Evolutionary conservation across 176 grass and related monocot species (phyloP).

Genomic region (Tillandsia leiboldiana): DNA sequence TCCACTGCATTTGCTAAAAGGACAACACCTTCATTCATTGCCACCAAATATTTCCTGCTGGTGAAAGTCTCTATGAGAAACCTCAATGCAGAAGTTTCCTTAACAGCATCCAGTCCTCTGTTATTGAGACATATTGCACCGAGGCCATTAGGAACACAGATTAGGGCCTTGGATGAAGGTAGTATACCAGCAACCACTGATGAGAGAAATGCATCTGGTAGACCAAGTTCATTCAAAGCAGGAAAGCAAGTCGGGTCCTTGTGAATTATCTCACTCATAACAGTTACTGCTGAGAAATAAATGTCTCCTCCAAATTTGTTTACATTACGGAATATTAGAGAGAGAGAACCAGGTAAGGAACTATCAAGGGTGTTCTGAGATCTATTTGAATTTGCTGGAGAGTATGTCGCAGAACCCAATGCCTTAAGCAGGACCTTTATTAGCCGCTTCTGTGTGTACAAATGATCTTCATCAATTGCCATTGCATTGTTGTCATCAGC

Average conservation of each 20-base stretch:
- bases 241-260: slow-evolving; percentile 93
- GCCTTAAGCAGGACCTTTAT: slow-evolving; percentile 95
- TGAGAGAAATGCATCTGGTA: slow-evolving; percentile 79
- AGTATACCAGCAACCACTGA: slow-evolving; percentile 70
- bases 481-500: slow-evolving; percentile 39
- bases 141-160: slow-evolving; percentile 90
- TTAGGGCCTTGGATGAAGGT: slow-evolving; percentile 83
- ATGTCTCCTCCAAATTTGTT: slow-evolving; percentile 88
- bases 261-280: slow-evolving; percentile 99
- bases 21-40: slow-evolving; percentile 96
- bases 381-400: slow-evolving; percentile 68
- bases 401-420: slow-evolving; percentile 88
- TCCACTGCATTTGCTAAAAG: slow-evolving; percentile 93
- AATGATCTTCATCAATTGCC: slow-evolving; percentile 61
- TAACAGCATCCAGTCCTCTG: slow-evolving; percentile 78
- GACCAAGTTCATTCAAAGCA: slow-evolving; percentile 74
- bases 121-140: slow-evolving; percentile 95
- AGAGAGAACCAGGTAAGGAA: slow-evolving; percentile 76
- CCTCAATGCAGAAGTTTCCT: slow-evolving; percentile 58
- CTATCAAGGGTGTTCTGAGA: slow-evolving; percentile 61
- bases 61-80: slow-evolving; percentile 86
- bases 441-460: slow-evolving; percentile 76
- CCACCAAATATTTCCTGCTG: slow-evolving; percentile 80
- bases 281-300: slow-evolving; percentile 93
- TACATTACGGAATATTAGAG: slow-evolving; percentile 88